A percentile compares a stretch with the other conserved stretches of the same genome.
Conservation (phyloP, 2,329 filamentous ascomycete genomes). For the Cladosporium sp. region DNA sequence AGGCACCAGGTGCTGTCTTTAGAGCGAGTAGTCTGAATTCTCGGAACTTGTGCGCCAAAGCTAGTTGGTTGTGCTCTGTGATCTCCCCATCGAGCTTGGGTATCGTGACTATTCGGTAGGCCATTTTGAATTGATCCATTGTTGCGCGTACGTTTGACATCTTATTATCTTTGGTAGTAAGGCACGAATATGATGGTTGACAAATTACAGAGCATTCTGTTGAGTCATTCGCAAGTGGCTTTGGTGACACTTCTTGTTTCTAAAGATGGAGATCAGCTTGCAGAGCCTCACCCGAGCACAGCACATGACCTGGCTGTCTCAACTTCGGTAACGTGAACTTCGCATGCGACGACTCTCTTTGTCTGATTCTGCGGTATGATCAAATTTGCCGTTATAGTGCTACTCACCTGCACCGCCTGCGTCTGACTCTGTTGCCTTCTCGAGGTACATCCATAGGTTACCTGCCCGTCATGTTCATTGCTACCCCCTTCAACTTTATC, state of each 20-base stretch:
- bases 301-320: slow-evolving; percentile 15
- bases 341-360: slow-evolving; percentile 14
- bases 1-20: slow-evolving; percentile 34
- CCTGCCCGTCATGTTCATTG: slow-evolving; percentile 16
- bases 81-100: neutral
- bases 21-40: slow-evolving; percentile 34
- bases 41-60: slow-evolving; percentile 28
- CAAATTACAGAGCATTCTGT: neutral
- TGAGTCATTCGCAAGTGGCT: slow-evolving; percentile 2
- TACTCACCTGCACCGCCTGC: slow-evolving; percentile 11
- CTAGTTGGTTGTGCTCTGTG: slow-evolving; percentile 3
- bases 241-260: neutral
- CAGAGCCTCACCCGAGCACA: slow-evolving; percentile 14
- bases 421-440: slow-evolving; percentile 9
- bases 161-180: neutral
- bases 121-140: neutral
- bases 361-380: slow-evolving; percentile 19
- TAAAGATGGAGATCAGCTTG: slow-evolving; percentile 4
- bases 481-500: neutral
- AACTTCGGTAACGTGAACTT: slow-evolving; percentile 5
- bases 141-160: neutral
- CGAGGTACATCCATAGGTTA: neutral
- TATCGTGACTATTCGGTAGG: slow-evolving; percentile 10
- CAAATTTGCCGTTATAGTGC: slow-evolving; percentile 1
- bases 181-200: neutral